Evolutionary conservation across 2,329 filamentous ascomycete species (phyloP).

Genomic region (Hymenoscyphus salicellus): DNA sequence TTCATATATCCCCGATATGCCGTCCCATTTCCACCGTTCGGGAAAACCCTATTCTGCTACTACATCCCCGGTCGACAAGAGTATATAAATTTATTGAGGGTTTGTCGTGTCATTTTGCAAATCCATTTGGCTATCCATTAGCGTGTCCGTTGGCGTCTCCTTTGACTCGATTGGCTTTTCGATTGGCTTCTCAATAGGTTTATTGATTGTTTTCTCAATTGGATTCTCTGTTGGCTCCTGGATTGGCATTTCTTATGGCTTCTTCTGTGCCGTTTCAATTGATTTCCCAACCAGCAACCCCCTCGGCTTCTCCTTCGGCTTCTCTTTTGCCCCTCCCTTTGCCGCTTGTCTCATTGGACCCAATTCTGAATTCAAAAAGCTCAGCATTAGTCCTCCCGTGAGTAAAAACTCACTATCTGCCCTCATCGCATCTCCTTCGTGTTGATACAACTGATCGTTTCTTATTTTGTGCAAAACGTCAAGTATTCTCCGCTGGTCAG

Average conservation of each 20-base stretch:
- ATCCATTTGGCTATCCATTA: too few species aligned
- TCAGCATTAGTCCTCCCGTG: constrained; percentile 19
- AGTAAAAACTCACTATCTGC: constrained; percentile 27
- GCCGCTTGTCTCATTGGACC: background rate
- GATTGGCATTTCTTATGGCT: background rate
- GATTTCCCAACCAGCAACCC: background rate
- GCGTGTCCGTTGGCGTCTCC: too few species aligned
- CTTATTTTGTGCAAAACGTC: constrained; percentile 8
- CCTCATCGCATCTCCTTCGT: constrained; percentile 17
- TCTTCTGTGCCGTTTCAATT: background rate
- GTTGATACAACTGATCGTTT: constrained; percentile 9
- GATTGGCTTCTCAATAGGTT: too few species aligned
- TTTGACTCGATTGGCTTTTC: too few species aligned
- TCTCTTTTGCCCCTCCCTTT: background rate
- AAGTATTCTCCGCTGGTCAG: background rate
- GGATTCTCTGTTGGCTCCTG: too few species aligned
- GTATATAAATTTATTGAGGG: too few species aligned
- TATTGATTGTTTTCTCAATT: too few species aligned
- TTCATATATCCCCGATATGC: too few species aligned
- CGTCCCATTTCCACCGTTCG: too few species aligned
- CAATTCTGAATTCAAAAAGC: constrained; percentile 7
- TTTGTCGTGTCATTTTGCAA: too few species aligned
- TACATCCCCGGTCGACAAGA: too few species aligned
- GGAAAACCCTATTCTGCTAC: too few species aligned
- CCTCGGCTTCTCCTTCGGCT: background rate